Evolutionary conservation across 2,329 filamentous ascomycete genomes (phyloP), one percentile per base, ranked within the genome.

Genomic region (Hypoxylon sp.): DNA sequence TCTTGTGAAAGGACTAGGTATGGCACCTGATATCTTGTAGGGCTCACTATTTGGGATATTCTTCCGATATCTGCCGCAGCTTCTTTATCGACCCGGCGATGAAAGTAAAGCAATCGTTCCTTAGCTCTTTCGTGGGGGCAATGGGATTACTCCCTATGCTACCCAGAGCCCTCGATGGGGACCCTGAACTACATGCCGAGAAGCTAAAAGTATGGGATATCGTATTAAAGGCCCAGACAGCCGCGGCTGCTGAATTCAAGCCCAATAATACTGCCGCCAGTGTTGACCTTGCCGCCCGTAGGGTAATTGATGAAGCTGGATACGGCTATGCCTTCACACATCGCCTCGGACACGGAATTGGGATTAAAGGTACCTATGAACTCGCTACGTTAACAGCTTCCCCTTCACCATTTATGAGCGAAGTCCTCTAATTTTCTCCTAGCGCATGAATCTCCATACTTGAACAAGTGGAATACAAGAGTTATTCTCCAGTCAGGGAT

Each of bases 381-480:
- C 4, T 33, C 8, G 24, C 39, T 48, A 33, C n/a, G 13, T 33
- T 2, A n/a, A 10, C 11, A 3, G 9, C 3, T 9, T 47, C 11
- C 26, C 2, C 4, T 42, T 1, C 17, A 17, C 13, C 9, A 44
- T 9, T 29, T 1, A 19, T 5, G 44, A 17, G 26, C 13, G 19
- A 8, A 47, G 3, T 14, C 3, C 2, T 19, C 31, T 55, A 37
- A 6, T 24, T 29, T 14, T 10, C 17, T 24, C 17, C 51, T 14
- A 74, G 88, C 88, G 0, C 88, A 90, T 69, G 88, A 91, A 74
- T 88, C 86, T 31, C 88, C 88, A 0, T 91, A 90, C 70, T 78
- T 91, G 33, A 89, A 91, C 74, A 88, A 90, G 73, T 89, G 86
- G 63, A 91, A 91, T 71, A 80, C 79, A 2, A 77, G 74, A 1